These are phyloP conservation scores for Meripilus lineatus DNA, from an alignment of 1,284 basidiomycete species.

Conservation along the genomic window DNA sequence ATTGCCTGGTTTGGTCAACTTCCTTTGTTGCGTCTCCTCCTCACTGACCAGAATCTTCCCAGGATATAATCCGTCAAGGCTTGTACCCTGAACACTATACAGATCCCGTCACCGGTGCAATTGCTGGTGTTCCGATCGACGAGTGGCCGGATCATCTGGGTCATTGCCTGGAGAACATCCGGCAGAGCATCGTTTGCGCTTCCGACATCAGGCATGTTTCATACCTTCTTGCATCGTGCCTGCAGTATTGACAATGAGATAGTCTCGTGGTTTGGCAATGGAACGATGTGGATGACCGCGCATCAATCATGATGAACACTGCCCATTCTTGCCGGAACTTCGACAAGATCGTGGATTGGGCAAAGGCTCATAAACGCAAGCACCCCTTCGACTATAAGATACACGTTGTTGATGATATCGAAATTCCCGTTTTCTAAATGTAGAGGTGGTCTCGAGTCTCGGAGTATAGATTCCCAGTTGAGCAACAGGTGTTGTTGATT, in stretches of 20 bases:
- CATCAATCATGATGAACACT: constrained; percentile 9
- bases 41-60: neutral
- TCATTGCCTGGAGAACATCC: constrained; percentile 23
- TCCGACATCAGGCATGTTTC: constrained; percentile 18
- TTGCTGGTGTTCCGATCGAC: constrained; percentile 1
- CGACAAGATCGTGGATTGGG: constrained; percentile 22
- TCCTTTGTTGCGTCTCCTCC: neutral
- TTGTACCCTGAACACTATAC: constrained; percentile 1
- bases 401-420: constrained; percentile 8
- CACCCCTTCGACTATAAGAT: constrained; percentile 3
- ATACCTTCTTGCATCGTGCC: neutral
- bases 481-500: no score
- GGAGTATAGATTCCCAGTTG: no score
- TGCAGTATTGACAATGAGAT: neutral
- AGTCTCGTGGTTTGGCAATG: constrained; percentile 21
- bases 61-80: constrained; percentile 3
- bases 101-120: constrained; percentile 7
- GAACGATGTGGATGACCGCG: constrained; percentile 11
- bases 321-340: constrained; percentile 19
- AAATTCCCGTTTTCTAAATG: constrained; percentile 1
- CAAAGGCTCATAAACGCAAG: constrained; percentile 7
- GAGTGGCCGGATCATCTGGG: constrained; percentile 15
- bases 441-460: no score
- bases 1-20: constrained; percentile 8
- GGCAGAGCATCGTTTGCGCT: constrained; percentile 23